phyloP scores from a whole-genome alignment of 139 green algal genomes.

The Chlorella sp. region DNA sequence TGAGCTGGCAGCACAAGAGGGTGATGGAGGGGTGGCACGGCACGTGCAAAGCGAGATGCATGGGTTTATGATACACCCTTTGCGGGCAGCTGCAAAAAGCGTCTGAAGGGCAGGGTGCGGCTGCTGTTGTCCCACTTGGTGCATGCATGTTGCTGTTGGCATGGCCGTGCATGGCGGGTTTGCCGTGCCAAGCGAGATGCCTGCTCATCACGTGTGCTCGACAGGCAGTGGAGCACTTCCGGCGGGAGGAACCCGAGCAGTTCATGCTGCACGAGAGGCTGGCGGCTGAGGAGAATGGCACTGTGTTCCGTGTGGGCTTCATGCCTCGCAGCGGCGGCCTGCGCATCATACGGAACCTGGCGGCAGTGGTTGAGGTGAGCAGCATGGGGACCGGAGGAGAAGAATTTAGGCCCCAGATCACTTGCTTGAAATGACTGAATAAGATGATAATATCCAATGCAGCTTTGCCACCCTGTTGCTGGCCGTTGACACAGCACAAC shows the following conservation, averaged over 20 bases:
- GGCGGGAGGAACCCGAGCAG: neutral
- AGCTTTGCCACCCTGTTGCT: too few species aligned
- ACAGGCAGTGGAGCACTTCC: slow-evolving; percentile 20
- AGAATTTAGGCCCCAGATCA: too few species aligned
- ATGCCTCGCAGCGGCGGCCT: neutral
- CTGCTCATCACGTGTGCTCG: neutral
- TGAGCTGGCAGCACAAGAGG: neutral
- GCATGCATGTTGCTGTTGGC: neutral
- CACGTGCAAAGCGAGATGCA: too few species aligned
- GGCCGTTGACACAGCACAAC: too few species aligned
- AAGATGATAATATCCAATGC: too few species aligned
- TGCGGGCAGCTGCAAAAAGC: too few species aligned
- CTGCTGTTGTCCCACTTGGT: too few species aligned
- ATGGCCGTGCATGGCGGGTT: neutral
- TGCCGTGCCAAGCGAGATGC: too few species aligned
- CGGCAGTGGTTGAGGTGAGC: neutral
- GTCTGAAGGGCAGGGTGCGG: too few species aligned
- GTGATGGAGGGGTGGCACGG: neutral
- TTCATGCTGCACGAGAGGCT: neutral
- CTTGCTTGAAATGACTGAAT: too few species aligned
- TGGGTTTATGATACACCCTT: too few species aligned
- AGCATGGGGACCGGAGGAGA: neutral
- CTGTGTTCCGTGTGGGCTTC: slow-evolving; percentile 17
- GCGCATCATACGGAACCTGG: slow-evolving; percentile 5
- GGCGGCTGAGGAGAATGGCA: neutral